Conservation (phyloP, 352 stramenopile genomes). For the Phytophthora syringae region DNA sequence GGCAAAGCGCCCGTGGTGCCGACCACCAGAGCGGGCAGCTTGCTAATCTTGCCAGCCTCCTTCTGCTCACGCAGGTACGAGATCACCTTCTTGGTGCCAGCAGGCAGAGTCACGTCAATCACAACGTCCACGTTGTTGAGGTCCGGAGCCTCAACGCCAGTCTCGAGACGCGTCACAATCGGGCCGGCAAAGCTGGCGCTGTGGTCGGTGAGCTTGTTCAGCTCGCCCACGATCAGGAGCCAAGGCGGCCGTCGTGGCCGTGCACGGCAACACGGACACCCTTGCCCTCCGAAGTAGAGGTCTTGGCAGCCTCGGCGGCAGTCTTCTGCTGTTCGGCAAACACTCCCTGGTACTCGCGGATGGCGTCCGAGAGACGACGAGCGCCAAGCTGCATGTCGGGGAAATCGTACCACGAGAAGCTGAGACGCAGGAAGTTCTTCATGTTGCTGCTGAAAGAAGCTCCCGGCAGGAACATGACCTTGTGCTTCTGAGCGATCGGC, state of each 20-base stretch:
- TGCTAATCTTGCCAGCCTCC: conserved; percentile 70
- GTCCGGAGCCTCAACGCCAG: conserved; percentile 39
- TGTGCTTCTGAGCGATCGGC: conserved; percentile 84
- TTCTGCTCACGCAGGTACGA: conserved; percentile 62
- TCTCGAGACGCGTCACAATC: conserved; percentile 63
- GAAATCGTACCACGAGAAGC: conserved; percentile 90
- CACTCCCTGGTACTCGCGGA: conserved; percentile 65
- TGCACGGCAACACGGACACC: conserved; percentile 73
- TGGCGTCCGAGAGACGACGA: conserved; percentile 70
- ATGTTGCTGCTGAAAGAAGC: conserved; percentile 86
- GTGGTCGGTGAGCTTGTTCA: conserved; percentile 55
- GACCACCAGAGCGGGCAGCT: conserved; percentile 75
- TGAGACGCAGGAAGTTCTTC: conserved; percentile 90
- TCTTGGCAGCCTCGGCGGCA: conserved; percentile 9
- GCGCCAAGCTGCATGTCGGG: conserved; percentile 80
- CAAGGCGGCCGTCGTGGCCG: conserved; percentile 70
- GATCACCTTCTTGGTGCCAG: conserved; percentile 73
- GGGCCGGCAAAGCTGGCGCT: conserved; percentile 59
- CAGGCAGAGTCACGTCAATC: conserved; percentile 80
- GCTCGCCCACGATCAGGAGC: conserved; percentile 74
- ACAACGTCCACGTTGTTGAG: conserved; percentile 69
- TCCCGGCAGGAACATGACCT: conserved; percentile 87
- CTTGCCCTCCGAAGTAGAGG: conserved; percentile 24
- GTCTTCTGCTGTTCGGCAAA: conserved; percentile 44
- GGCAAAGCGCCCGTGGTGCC: conserved; percentile 77